Evolutionary conservation across 345 rosid species (phyloP), one percentile per base, ranked within the genome.

Genomic region (Arabis hirsuta): DNA sequence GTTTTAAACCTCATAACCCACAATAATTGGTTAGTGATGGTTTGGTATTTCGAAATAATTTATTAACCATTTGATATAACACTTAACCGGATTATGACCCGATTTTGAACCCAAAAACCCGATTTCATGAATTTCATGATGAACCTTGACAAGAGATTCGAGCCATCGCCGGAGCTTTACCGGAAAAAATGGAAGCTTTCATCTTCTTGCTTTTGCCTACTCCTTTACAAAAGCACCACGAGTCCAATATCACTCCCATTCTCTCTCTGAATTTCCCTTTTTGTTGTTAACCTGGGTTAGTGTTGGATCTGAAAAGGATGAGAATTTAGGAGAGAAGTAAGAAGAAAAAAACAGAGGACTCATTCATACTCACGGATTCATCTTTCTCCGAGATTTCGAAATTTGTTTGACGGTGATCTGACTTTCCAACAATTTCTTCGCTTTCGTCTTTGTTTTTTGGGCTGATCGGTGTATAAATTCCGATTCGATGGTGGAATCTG

Each of bases 141-240:
- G n/a, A n/a, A n/a, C n/a, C n/a, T n/a, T n/a, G n/a, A n/a, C n/a
- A n/a, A 36, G 81, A 83, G 85, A 90, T 82, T 65, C 74, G 73
- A 54, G 81, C 90, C 82, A 87, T 73, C 6, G 96, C 89, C 26
- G 82, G 71, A 78, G 77, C 73, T 79, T 87, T 90, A 6, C 82
- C 82, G 52, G 92, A 71, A 60, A 82, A 87, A 79, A 90, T 81
- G 55, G 96, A 71, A 45, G 86, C 97, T 72, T 90, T 90, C 92
- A 85, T 89, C 73, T 67, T 93, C 90, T 93, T 92, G 4, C 87
- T 83, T 84, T 83, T 90, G 77, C 96, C 83, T 4, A 90, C 85
- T 60, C 98, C 97, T 71, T 89, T 93, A 79, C 98, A 93, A 65
- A 93, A 93, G 76, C 97, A 93, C 91, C 89, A 90, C 0, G 96